A percentile compares a stretch with the other conserved stretches of the same genome.
Conservation (phyloP, 805 yeast species). For the Sugiyamaella qingdaonensis region DNA sequence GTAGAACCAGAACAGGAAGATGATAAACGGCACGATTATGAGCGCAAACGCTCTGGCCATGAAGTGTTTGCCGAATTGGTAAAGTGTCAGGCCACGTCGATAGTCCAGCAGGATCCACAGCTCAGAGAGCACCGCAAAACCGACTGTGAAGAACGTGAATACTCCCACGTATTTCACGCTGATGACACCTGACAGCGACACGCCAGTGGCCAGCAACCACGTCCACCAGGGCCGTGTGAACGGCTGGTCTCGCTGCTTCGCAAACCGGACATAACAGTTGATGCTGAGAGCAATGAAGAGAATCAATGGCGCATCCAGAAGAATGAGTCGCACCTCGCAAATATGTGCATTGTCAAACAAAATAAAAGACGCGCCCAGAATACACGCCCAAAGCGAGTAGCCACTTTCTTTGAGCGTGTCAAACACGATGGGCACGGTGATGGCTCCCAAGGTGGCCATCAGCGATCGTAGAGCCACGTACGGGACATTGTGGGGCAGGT, state of each 20-base stretch:
- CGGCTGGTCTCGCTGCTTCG: slow-evolving; percentile 57
- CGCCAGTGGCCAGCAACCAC: slow-evolving; percentile 84
- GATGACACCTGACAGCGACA: slow-evolving; percentile 83
- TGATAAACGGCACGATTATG: slow-evolving; percentile 71
- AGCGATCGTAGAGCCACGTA: slow-evolving; percentile 77
- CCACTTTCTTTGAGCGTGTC: slow-evolving; percentile 81
- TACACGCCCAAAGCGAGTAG: slow-evolving; percentile 71
- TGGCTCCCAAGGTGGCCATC: slow-evolving; percentile 74
- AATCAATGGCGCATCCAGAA: slow-evolving; percentile 86
- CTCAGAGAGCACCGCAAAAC: slow-evolving; percentile 79
- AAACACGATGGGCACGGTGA: slow-evolving; percentile 80
- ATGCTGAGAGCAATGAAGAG: slow-evolving; percentile 78
- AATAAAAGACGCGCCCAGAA: slow-evolving; percentile 70
- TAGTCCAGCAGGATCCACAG: slow-evolving; percentile 83
- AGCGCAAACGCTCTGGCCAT: slow-evolving; percentile 66
- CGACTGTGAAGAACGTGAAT: slow-evolving; percentile 83
- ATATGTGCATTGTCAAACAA: slow-evolving; percentile 88
- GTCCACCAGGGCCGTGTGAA: slow-evolving; percentile 75
- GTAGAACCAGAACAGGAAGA: slow-evolving; percentile 87
- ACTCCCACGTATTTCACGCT: slow-evolving; percentile 96
- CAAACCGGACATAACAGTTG: slow-evolving; percentile 70
- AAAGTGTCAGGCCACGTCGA: slow-evolving; percentile 53
- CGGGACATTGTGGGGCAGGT: slow-evolving; percentile 75
- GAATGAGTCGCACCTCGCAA: slow-evolving; percentile 82
- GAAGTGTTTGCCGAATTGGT: slow-evolving; percentile 61